These are phyloP conservation scores for Kwoniella shandongensis DNA, from an alignment of 768 basidiomycete species.

Conservation along the genomic window DNA sequence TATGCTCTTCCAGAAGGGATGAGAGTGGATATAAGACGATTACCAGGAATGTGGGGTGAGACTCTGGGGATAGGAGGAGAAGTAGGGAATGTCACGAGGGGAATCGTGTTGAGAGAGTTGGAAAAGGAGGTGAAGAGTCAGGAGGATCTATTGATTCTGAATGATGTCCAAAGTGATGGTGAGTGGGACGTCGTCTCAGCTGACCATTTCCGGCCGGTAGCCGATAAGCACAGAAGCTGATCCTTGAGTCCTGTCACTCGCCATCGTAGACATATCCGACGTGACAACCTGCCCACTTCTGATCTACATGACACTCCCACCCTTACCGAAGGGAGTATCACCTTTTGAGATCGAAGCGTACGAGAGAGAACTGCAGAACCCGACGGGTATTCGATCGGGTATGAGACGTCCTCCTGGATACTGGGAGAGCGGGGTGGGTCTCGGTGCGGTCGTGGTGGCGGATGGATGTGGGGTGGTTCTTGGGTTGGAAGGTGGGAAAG, in stretches of 20 bases:
- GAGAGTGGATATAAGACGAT: constrained; percentile 44
- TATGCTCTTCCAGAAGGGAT: constrained; percentile 44
- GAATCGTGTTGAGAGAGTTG: constrained; percentile 45
- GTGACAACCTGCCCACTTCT: constrained; percentile 40
- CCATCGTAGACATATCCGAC: constrained; percentile 13
- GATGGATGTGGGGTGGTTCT: constrained; percentile 76
- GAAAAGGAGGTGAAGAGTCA: constrained; percentile 39
- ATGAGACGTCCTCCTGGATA: constrained; percentile 35
- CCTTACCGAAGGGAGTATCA: constrained; percentile 28
- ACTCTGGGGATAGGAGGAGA: constrained; percentile 3
- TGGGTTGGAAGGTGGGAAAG: constrained; percentile 66
- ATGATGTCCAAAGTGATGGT: constrained; percentile 37
- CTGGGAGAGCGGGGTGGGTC: constrained; percentile 36
- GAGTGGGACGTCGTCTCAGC: no score
- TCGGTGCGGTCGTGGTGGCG: constrained; percentile 69
- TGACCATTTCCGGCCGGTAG: neutral
- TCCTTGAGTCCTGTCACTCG: neutral
- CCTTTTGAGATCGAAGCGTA: constrained; percentile 34
- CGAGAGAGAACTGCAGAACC: constrained; percentile 41
- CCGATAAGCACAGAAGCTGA: neutral
- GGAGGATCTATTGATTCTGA: constrained; percentile 26
- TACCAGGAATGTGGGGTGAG: constrained; percentile 35
- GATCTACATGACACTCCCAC: constrained; percentile 41
- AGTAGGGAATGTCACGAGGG: constrained; percentile 22
- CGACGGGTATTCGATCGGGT: constrained; percentile 36